Conservation (phyloP, 495 filamentous ascomycete species). For the Monascus purpureus region DNA sequence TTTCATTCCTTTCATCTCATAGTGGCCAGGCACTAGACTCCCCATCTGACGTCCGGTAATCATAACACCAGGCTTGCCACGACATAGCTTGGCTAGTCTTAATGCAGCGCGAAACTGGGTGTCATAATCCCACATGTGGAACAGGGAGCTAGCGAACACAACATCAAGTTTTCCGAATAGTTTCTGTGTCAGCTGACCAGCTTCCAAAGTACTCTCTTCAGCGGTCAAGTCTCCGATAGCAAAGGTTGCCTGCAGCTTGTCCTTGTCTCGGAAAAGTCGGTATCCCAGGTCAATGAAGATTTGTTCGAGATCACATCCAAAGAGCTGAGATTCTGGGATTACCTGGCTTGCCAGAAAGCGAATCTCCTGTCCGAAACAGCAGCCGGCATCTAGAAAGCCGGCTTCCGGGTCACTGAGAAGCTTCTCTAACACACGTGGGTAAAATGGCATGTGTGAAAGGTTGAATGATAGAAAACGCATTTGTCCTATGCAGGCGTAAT, state of each 20-base stretch:
- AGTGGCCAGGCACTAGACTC: conserved; percentile 11
- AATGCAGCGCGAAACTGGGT: conserved; percentile 18
- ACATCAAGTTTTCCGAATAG: too few species aligned
- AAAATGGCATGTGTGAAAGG: conserved; percentile 13
- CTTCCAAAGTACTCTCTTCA: too few species aligned
- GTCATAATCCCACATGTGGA: conserved; percentile 30
- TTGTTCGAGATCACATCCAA: conserved; percentile 33
- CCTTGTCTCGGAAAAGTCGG: conserved; percentile 34
- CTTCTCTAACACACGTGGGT: conserved; percentile 15
- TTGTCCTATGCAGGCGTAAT: conserved; percentile 33
- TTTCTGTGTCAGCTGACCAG: too few species aligned
- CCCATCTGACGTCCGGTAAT: conserved; percentile 32
- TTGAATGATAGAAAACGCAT: conserved; percentile 33
- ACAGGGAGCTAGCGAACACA: too few species aligned
- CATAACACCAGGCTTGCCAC: conserved; percentile 17
- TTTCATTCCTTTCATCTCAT: conserved; percentile 9
- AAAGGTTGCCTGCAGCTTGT: conserved; percentile 11
- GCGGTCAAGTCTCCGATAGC: conserved; percentile 18
- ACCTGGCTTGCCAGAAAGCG: conserved; percentile 32
- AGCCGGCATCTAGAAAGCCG: conserved; percentile 29
- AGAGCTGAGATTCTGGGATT: conserved; percentile 22
- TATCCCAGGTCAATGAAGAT: conserved; percentile 38
- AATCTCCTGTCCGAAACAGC: conserved; percentile 34
- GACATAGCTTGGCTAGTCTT: conserved; percentile 20
- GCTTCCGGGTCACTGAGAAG: conserved; percentile 13